Evolutionary conservation across 345 rosid species (phyloP).

Genomic region (Eucalyptus caleyi): DNA sequence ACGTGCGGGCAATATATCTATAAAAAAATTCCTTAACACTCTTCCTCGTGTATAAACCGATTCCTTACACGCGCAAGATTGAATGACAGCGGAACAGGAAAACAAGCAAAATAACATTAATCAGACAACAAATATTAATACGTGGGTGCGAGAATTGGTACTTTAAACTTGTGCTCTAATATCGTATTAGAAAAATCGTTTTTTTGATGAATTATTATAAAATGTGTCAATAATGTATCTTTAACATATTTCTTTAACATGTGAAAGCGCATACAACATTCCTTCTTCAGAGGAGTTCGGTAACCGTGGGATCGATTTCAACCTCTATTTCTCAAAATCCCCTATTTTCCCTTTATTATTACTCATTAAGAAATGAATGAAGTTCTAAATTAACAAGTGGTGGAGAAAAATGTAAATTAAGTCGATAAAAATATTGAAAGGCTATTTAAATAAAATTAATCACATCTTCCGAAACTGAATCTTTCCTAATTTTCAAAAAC

Average conservation of each 20-base stretch:
- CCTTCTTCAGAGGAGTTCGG: not conserved
- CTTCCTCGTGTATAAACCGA: not conserved
- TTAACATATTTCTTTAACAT: not conserved
- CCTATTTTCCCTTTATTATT: not conserved
- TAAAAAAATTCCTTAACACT: not conserved
- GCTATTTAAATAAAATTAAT: no score
- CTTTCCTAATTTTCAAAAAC: no score
- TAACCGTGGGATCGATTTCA: not conserved
- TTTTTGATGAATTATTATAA: not conserved
- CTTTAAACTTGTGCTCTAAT: not conserved
- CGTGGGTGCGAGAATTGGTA: not conserved
- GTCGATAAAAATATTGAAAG: no score
- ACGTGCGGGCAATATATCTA: not conserved
- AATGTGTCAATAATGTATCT: not conserved
- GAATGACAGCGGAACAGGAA: not conserved
- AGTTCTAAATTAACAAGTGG: no score
- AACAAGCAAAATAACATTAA: not conserved
- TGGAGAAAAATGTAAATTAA: no score
- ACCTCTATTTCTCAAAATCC: not conserved
- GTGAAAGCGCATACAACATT: not conserved
- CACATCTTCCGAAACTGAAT: no score
- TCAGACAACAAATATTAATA: not conserved
- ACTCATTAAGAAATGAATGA: not conserved
- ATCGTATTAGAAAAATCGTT: not conserved
- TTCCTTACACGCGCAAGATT: not conserved